phyloP scores from a whole-genome alignment of 768 basidiomycete genomes.

The Leucogyrophana mollusca region DNA sequence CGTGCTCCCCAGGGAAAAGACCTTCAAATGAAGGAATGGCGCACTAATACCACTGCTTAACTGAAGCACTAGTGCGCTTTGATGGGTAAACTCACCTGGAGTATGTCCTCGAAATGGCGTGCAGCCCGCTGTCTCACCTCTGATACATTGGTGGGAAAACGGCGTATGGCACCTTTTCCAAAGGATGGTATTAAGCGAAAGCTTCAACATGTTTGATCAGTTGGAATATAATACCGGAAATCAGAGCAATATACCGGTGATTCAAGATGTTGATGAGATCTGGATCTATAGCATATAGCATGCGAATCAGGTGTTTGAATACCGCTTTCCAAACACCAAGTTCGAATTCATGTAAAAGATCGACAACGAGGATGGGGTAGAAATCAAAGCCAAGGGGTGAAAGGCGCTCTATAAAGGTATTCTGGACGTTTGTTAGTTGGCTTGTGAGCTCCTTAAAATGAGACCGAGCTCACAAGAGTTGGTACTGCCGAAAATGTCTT shows the following conservation, averaged over 20 bases:
- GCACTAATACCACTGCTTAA: constrained; percentile 22
- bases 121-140: constrained; percentile 36
- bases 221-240: not conserved
- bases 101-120: constrained; percentile 40
- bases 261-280: constrained; percentile 20
- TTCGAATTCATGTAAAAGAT: constrained; percentile 43
- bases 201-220: constrained; percentile 2
- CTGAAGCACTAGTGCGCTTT: not conserved
- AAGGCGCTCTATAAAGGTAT: constrained; percentile 28
- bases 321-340: constrained; percentile 37
- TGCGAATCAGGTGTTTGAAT: constrained; percentile 35
- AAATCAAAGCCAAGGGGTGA: constrained; percentile 18
- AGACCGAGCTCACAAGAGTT: constrained; percentile 7
- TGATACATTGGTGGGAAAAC: constrained; percentile 32
- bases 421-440: constrained; percentile 20
- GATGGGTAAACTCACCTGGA: constrained; percentile 29
- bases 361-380: constrained; percentile 26
- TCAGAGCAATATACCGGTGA: constrained; percentile 13
- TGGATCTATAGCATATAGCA: constrained; percentile 19
- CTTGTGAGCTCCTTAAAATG: not conserved
- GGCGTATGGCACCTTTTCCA: constrained; percentile 29
- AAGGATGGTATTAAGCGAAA: constrained; percentile 19
- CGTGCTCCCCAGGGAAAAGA: constrained; percentile 23
- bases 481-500: constrained; percentile 11
- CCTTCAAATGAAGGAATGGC: constrained; percentile 31